A percentile compares a stretch with the other conserved stretches of the same genome.
These are phyloP conservation scores for Cucurbita maxima DNA, from an alignment of 306 rosid genomes.

Conservation along the genomic window DNA sequence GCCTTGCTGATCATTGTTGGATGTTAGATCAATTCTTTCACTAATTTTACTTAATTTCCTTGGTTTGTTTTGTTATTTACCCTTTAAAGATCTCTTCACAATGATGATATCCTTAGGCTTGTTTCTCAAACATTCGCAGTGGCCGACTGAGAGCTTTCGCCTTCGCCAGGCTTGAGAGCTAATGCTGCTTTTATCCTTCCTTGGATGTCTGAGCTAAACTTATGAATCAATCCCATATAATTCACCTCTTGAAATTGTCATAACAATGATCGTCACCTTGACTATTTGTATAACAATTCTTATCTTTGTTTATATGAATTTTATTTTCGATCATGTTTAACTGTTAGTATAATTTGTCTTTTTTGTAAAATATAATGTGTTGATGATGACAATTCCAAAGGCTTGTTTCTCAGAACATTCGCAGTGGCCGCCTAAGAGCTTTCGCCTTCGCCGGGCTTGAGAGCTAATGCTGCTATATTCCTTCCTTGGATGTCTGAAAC, in stretches of 20 bases:
- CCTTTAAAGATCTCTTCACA: neutral
- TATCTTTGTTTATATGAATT: no score
- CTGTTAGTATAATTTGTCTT: no score
- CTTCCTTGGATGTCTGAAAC: constrained; percentile 3
- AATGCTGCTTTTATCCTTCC: constrained; percentile 8
- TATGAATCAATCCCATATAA: neutral
- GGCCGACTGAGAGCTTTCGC: constrained; percentile 18
- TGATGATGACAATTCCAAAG: constrained; percentile 14
- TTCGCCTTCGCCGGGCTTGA: constrained; percentile 4
- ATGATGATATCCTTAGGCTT: constrained; percentile 12
- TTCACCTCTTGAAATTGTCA: neutral
- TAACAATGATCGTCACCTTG: no score
- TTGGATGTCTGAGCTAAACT: neutral
- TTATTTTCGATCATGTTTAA: no score
- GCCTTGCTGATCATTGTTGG: constrained; percentile 3
- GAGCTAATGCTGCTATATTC: neutral
- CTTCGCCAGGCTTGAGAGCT: constrained; percentile 11
- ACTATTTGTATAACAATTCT: no score
- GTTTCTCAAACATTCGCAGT: constrained; percentile 7
- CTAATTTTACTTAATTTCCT: no score
- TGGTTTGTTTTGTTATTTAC: neutral
- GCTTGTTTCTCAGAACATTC: constrained; percentile 16
- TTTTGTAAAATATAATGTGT: neutral
- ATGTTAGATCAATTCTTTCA: neutral
- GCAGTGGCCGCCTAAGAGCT: constrained; percentile 20